phyloP scores from a whole-genome alignment of 2,329 filamentous ascomycete genomes.

The Epichloe festucae region DNA sequence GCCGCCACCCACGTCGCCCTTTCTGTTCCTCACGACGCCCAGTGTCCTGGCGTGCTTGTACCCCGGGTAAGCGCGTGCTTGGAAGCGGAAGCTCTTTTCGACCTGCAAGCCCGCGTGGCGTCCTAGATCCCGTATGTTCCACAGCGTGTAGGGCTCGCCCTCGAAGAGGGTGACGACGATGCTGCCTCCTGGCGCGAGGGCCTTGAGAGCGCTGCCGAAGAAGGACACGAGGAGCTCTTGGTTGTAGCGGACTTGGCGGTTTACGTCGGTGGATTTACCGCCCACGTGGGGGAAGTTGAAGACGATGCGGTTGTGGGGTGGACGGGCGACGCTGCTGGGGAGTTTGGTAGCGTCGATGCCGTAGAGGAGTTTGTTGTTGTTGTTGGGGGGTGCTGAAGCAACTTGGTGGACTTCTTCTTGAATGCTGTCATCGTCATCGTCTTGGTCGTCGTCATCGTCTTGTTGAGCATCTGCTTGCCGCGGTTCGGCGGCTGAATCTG shows the following conservation, averaged over 20 bases:
- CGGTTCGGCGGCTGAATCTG: neutral
- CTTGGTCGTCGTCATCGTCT: neutral
- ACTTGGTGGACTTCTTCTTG: neutral
- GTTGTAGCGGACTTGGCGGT: conserved; percentile 86
- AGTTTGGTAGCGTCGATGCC: conserved; percentile 18
- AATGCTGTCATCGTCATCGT: neutral
- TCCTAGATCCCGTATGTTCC: conserved; percentile 84
- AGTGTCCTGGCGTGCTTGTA: conserved; percentile 64
- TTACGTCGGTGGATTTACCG: conserved; percentile 82
- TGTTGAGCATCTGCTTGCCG: neutral
- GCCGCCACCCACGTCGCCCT: conserved; percentile 25
- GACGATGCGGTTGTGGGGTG: conserved; percentile 59
- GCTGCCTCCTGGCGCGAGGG: conserved; percentile 34
- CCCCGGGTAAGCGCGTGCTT: conserved; percentile 53
- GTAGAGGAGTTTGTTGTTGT: conserved; percentile 12
- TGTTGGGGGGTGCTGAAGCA: conserved; percentile 4
- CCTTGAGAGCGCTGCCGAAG: conserved; percentile 39
- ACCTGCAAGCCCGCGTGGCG: conserved; percentile 63
- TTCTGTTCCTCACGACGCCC: conserved; percentile 44
- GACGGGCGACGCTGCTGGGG: conserved; percentile 39
- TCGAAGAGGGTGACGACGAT: conserved; percentile 86
- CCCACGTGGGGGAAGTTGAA: conserved; percentile 98
- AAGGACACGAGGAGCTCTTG: conserved; percentile 64
- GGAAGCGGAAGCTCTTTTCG: conserved; percentile 57
- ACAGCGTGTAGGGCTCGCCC: conserved; percentile 84